Percentiles rank a stretch among this genome's conserved stretches.
Conservation (phyloP, 2,329 filamentous ascomycete species). For the Stachybotrys chlorohalonatus region DNA sequence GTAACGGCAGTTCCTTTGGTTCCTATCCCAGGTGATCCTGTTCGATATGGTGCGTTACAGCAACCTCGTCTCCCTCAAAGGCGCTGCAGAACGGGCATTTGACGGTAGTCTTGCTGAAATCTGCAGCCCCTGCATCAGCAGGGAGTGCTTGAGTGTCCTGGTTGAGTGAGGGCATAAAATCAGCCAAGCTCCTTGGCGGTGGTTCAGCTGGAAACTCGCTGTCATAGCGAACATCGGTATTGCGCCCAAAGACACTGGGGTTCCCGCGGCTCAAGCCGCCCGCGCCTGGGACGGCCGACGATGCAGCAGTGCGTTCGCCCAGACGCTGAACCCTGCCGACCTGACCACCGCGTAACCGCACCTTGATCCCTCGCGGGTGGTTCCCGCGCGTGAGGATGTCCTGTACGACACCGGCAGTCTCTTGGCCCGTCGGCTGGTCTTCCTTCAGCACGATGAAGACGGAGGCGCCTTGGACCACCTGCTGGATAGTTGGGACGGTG, state of each 20-base stretch:
- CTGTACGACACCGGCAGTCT: slow-evolving; percentile 57
- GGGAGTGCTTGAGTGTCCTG: slow-evolving; percentile 9
- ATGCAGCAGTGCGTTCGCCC: slow-evolving; percentile 14
- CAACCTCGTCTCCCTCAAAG: slow-evolving; percentile 60
- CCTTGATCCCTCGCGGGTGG: slow-evolving; percentile 72
- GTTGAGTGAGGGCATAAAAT: slow-evolving; percentile 35
- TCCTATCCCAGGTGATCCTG: slow-evolving; percentile 18
- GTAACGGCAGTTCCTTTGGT: background rate
- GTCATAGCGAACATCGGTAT: slow-evolving; percentile 24
- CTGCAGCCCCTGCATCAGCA: background rate
- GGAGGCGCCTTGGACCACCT: slow-evolving; percentile 50
- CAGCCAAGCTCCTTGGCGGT: slow-evolving; percentile 31
- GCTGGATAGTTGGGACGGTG: slow-evolving; percentile 34
- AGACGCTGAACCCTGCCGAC: slow-evolving; percentile 67
- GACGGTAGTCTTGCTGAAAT: slow-evolving; percentile 8
- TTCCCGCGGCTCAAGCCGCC: slow-evolving; percentile 1
- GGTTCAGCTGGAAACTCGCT: slow-evolving; percentile 27
- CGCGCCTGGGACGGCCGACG: background rate
- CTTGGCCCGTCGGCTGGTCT: slow-evolving; percentile 65
- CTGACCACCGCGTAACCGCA: slow-evolving; percentile 60
- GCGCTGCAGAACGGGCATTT: slow-evolving; percentile 56
- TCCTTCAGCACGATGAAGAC: slow-evolving; percentile 70
- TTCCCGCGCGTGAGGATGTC: slow-evolving; percentile 64
- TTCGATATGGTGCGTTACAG: slow-evolving; percentile 58
- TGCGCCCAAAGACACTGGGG: slow-evolving; percentile 18